Evolutionary conservation across 257 asterid genomes (phyloP).

Genomic region (Solanum boliviense): DNA sequence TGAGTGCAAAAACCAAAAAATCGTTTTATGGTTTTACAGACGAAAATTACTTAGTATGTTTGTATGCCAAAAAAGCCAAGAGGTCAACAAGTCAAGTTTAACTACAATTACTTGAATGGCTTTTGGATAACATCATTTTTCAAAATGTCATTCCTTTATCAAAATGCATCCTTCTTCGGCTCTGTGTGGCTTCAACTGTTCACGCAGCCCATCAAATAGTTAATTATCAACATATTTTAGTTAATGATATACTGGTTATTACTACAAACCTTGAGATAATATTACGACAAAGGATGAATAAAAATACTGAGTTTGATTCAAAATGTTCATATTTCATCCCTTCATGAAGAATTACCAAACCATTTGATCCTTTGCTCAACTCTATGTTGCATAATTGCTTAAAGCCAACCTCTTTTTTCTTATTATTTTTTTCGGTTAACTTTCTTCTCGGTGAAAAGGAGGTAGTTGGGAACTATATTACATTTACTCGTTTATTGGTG

Average conservation of each 20-base stretch:
- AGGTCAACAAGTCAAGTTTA: constrained; percentile 5
- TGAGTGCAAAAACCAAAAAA: neutral
- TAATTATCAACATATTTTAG: neutral
- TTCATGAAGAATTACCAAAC: neutral
- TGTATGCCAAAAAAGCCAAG: neutral
- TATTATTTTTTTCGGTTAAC: neutral
- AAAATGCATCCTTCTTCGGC: neutral
- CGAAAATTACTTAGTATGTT: neutral
- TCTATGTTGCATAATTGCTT: neutral
- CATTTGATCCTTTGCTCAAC: neutral
- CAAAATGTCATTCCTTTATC: neutral
- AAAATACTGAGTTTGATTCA: neutral
- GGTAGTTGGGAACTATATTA: neutral
- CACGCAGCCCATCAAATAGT: neutral
- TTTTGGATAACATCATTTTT: constrained; percentile 6
- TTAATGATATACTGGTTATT: neutral
- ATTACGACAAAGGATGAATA: neutral
- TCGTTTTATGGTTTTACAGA: neutral
- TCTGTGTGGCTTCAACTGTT: constrained; percentile 1
- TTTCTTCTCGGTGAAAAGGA: neutral
- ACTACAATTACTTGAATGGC: constrained; percentile 3
- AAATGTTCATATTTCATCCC: neutral
- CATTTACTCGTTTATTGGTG: neutral
- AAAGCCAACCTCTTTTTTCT: neutral
- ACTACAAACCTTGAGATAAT: neutral